Percentiles rank a stretch among this genome's conserved stretches.
Evolutionary conservation across 2,329 filamentous ascomycete species (phyloP).

Genomic region (Colletotrichum sidae): DNA sequence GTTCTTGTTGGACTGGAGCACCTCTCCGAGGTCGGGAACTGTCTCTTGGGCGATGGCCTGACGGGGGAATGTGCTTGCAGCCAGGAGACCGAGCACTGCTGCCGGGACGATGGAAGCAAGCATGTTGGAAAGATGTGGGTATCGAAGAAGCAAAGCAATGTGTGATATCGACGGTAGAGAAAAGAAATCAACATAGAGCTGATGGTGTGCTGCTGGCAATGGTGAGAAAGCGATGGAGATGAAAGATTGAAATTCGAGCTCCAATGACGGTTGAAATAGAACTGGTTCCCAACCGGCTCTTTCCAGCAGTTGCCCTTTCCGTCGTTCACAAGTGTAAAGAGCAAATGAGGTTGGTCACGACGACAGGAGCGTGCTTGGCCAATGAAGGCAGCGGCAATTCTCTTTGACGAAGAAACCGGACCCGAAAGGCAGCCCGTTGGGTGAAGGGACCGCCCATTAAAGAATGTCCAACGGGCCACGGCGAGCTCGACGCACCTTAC

Average conservation of each 20-base stretch:
- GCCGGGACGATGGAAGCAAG: background rate
- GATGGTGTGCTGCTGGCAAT: too few species aligned
- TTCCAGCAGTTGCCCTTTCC: too few species aligned
- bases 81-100: constrained; percentile 2
- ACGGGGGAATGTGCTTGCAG: background rate
- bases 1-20: constrained; percentile 53
- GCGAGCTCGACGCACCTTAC: constrained; percentile 4
- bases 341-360: too few species aligned
- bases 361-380: too few species aligned
- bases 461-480: constrained; percentile 13
- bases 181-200: too few species aligned
- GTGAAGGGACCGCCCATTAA: constrained; percentile 21
- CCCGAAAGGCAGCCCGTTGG: background rate
- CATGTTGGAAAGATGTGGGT: constrained; percentile 2
- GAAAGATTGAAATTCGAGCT: background rate
- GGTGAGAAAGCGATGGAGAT: background rate
- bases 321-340: too few species aligned
- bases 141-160: background rate
- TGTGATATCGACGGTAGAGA: background rate
- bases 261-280: too few species aligned
- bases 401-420: too few species aligned
- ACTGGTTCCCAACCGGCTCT: too few species aligned
- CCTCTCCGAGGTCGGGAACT: constrained; percentile 49
- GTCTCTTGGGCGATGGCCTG: constrained; percentile 39
- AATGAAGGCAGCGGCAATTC: too few species aligned